Evolutionary conservation across 1,284 basidiomycete species (phyloP).

Genomic region (Tilletia indica): DNA sequence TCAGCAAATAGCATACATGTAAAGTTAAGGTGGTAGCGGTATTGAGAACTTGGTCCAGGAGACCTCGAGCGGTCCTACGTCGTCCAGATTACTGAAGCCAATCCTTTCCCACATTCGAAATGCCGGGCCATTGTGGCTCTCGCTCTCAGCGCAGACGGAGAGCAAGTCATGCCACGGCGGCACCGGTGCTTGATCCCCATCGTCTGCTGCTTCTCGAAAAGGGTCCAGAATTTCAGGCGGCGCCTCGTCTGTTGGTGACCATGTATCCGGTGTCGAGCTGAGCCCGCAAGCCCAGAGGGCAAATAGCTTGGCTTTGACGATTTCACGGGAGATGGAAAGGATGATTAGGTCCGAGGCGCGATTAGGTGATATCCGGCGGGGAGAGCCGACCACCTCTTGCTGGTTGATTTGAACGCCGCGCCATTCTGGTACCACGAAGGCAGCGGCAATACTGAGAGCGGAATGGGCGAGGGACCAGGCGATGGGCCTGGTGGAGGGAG

Average conservation of each 20-base stretch:
- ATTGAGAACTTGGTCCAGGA: conserved; percentile 1
- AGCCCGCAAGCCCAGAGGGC: conserved; percentile 6
- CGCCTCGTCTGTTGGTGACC: background rate
- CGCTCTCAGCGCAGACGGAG: background rate
- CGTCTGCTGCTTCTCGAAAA: background rate
- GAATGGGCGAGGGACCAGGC: conserved; percentile 5
- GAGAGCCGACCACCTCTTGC: background rate
- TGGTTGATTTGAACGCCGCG: background rate
- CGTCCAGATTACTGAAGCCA: background rate
- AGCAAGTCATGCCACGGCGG: background rate
- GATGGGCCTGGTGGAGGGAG: background rate
- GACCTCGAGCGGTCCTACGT: background rate
- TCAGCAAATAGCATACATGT: too few species aligned
- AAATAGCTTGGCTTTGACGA: background rate
- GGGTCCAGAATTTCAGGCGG: background rate
- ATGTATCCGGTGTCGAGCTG: background rate
- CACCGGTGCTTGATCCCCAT: too few species aligned
- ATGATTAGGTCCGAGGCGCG: background rate
- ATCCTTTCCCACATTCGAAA: background rate
- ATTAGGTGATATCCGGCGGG: background rate
- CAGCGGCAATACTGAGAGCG: background rate
- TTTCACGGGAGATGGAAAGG: background rate
- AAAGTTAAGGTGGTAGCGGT: too few species aligned
- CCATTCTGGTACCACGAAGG: background rate
- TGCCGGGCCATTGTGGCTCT: background rate